Percentiles rank a stretch among this genome's conserved stretches.
Evolutionary conservation across 371 early-diverging fungal species (phyloP).

Genomic region (Saksenaea oblongispora): DNA sequence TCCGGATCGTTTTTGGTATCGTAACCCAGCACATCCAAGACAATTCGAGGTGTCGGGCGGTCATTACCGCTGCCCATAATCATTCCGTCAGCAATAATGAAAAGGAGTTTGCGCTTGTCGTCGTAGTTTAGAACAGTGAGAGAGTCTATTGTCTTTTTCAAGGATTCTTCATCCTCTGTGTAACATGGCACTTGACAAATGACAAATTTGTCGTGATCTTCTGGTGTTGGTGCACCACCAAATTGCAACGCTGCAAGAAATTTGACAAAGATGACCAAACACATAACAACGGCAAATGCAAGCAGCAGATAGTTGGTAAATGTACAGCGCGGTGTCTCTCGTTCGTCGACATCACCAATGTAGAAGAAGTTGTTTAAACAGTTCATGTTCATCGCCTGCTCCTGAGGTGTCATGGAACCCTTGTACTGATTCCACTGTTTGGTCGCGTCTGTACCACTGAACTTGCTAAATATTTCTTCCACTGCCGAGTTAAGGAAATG

Average conservation of each 20-base stretch:
- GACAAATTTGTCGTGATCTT: slow-evolving; percentile 87
- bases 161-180: slow-evolving; percentile 94
- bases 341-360: slow-evolving; percentile 81
- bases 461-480: slow-evolving; percentile 57
- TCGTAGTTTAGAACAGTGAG: slow-evolving; percentile 85
- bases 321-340: slow-evolving; percentile 73
- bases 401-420: slow-evolving; percentile 18
- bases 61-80: slow-evolving; percentile 95
- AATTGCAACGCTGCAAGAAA: slow-evolving; percentile 90
- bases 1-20: slow-evolving; percentile 83
- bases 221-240: slow-evolving; percentile 73
- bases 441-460: slow-evolving; percentile 63
- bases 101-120: slow-evolving; percentile 92
- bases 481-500: slow-evolving; percentile 48
- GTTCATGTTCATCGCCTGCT: slow-evolving; percentile 33
- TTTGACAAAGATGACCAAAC: slow-evolving; percentile 81
- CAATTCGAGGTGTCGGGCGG: slow-evolving; percentile 94
- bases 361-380: slow-evolving; percentile 85
- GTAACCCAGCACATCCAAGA: slow-evolving; percentile 90
- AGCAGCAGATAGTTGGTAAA: slow-evolving; percentile 87
- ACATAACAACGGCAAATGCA: slow-evolving; percentile 72
- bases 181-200: slow-evolving; percentile 97
- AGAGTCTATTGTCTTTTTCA: slow-evolving; percentile 91
- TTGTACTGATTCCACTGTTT: slow-evolving; percentile 44
- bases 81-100: slow-evolving; percentile 88